These are phyloP conservation scores for Ehretia macrophylla DNA, from an alignment of 257 asterid species.

Conservation along the genomic window DNA sequence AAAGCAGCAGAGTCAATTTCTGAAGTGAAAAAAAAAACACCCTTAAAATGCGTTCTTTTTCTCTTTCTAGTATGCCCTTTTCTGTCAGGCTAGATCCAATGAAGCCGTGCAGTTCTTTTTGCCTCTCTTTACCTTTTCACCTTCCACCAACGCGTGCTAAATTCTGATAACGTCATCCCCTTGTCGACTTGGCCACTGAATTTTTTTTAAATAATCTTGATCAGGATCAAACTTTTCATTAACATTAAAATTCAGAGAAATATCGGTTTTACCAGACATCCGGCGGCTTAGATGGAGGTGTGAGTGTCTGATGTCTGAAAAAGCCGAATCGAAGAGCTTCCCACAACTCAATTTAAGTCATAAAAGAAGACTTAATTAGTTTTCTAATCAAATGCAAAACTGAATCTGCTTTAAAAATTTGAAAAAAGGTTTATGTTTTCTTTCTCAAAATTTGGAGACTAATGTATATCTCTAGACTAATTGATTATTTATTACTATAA, in stretches of 20 bases:
- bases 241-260: too few species aligned
- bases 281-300: too few species aligned
- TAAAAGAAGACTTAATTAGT: too few species aligned
- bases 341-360: too few species aligned
- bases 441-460: neutral
- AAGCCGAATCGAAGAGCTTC: too few species aligned
- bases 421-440: neutral
- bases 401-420: neutral
- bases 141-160: constrained; percentile 44
- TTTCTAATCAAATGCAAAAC: too few species aligned
- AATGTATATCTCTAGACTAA: neutral
- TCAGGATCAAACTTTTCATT: too few species aligned
- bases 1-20: constrained; percentile 30
- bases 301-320: too few species aligned
- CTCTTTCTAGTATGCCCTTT: constrained; percentile 14
- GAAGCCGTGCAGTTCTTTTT: constrained; percentile 13
- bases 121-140: neutral
- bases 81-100: constrained; percentile 23
- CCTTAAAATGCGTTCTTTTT: constrained; percentile 1
- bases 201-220: too few species aligned
- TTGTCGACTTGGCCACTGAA: constrained; percentile 9
- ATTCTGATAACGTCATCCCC: constrained; percentile 13
- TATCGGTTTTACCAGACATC: neutral
- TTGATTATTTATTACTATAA: neutral
- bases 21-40: constrained; percentile 11